These are phyloP conservation scores for Pichia kudriavzevii DNA, from an alignment of 1,139 yeast genomes.

Conservation along the genomic window DNA sequence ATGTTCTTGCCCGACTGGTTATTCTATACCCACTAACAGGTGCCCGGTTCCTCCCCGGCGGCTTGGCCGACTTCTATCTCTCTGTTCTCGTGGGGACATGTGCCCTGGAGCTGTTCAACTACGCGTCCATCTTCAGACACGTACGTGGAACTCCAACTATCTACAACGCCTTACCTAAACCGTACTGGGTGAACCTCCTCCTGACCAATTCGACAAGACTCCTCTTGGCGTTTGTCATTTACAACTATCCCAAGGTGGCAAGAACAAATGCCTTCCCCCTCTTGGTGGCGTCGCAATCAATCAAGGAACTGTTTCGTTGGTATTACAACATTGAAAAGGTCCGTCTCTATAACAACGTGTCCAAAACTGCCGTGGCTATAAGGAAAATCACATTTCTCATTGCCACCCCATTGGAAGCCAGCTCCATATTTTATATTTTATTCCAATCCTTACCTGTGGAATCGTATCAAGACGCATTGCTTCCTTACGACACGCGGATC, in stretches of 20 bases:
- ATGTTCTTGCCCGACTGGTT: slow-evolving; percentile 4
- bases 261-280: slow-evolving; percentile 6
- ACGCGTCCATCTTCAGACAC: slow-evolving; percentile 2
- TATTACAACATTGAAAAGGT: slow-evolving; percentile 12
- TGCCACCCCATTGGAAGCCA: slow-evolving; percentile 5
- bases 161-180: slow-evolving; percentile 4
- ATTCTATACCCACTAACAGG: slow-evolving; percentile 11
- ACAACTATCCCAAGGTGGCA: slow-evolving; percentile 7
- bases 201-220: slow-evolving; percentile 2
- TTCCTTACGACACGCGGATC: slow-evolving; percentile 3
- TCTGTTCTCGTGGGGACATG: slow-evolving; percentile 3
- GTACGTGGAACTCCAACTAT: slow-evolving; percentile 4
- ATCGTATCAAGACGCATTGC: slow-evolving; percentile 3
- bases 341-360: slow-evolving; percentile 5
- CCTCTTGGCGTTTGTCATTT: slow-evolving; percentile 1
- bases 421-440: slow-evolving; percentile 1
- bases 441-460: slow-evolving; percentile 8
- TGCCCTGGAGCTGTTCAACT: slow-evolving; percentile 5
- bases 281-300: slow-evolving; percentile 5
- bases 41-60: slow-evolving; percentile 12
- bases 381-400: slow-evolving; percentile 2
- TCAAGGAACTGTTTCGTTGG: slow-evolving; percentile 9
- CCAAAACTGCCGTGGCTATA: neutral
- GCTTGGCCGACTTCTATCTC: slow-evolving; percentile 13
- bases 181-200: neutral